Evolutionary conservation across 2,329 filamentous ascomycete species (phyloP).

Genomic region (Tolypocladium cylindrosporum): DNA sequence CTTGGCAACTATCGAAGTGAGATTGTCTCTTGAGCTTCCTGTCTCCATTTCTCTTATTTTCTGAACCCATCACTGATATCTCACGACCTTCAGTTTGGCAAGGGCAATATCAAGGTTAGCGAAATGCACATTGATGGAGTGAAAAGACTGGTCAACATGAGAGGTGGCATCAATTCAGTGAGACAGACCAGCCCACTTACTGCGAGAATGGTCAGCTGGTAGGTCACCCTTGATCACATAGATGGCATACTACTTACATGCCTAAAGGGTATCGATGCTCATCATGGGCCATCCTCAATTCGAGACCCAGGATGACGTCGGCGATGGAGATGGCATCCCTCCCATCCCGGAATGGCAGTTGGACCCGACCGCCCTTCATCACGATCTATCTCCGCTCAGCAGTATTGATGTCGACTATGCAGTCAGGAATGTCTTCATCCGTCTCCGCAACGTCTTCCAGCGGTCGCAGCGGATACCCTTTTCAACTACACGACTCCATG

Average conservation of each 20-base stretch:
- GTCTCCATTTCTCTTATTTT: not conserved
- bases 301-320: constrained; percentile 36
- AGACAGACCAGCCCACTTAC: constrained; percentile 40
- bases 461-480: constrained; percentile 16
- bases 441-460: constrained; percentile 33
- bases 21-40: constrained; percentile 5
- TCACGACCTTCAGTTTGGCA: constrained; percentile 31
- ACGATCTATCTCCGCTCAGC: constrained; percentile 3
- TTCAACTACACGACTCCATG: constrained; percentile 36
- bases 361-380: constrained; percentile 7
- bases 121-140: constrained; percentile 39
- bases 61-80: not conserved
- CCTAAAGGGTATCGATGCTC: constrained; percentile 46
- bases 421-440: constrained; percentile 26
- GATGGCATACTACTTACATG: not conserved
- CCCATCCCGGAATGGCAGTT: constrained; percentile 39
- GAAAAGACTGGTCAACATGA: constrained; percentile 35
- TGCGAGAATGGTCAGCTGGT: constrained; percentile 46
- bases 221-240: constrained; percentile 9
- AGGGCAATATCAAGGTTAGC: constrained; percentile 34
- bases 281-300: constrained; percentile 44
- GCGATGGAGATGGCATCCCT: constrained; percentile 36
- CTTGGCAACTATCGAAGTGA: constrained; percentile 45
- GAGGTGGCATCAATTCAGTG: constrained; percentile 39
- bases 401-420: constrained; percentile 20